These are phyloP conservation scores for Gaultheria prostrata DNA, from an alignment of 148 eudicot genomes.

Conservation along the genomic window DNA sequence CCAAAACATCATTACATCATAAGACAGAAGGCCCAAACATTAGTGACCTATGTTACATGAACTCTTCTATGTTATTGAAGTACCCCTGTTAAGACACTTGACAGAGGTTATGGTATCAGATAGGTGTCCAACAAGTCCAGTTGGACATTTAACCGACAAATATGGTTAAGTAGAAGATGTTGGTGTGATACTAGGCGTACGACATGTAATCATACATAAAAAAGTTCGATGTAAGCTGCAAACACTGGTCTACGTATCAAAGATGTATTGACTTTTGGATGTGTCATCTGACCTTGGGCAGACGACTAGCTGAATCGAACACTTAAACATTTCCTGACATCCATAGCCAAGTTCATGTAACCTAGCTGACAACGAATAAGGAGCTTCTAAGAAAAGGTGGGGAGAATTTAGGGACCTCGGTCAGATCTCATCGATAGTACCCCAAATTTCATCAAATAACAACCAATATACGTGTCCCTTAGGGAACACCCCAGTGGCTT, in stretches of 20 bases:
- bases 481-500: background rate
- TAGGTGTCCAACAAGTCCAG: background rate
- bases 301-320: background rate
- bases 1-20: background rate
- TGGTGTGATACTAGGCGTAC: background rate
- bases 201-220: background rate
- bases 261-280: background rate
- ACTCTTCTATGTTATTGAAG: background rate
- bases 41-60: background rate
- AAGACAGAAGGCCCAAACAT: background rate
- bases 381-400: background rate
- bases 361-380: background rate
- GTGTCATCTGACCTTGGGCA: background rate
- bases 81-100: background rate
- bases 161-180: background rate
- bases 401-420: background rate
- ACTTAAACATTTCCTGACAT: background rate
- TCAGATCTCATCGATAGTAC: constrained; percentile 1
- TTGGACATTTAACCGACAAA: background rate
- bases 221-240: background rate
- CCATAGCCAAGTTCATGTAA: background rate
- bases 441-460: background rate
- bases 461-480: background rate
- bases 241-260: background rate
- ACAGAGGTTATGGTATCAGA: background rate